These are phyloP conservation scores for Sporothrix brunneoviolacea DNA, from an alignment of 2,329 filamentous ascomycete genomes.

Conservation along the genomic window DNA sequence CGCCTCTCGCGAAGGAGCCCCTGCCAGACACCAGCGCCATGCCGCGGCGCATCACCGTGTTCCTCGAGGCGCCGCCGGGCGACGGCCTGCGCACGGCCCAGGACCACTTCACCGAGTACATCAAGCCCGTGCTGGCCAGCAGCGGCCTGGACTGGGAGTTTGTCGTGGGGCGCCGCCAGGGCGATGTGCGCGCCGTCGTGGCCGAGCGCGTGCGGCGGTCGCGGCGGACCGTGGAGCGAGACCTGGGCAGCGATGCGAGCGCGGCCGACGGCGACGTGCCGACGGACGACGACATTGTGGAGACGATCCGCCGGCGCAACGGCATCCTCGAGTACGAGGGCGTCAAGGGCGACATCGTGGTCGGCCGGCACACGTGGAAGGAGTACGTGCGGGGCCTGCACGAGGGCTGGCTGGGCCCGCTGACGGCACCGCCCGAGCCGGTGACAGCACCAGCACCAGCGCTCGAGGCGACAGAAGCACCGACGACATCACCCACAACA, in stretches of 20 bases:
- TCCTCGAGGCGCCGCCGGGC: slow-evolving; percentile 76
- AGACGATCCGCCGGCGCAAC: slow-evolving; percentile 56
- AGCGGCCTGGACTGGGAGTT: slow-evolving; percentile 95
- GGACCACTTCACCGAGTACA: slow-evolving; percentile 92
- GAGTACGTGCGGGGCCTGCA: slow-evolving; percentile 91
- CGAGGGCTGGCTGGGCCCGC: slow-evolving; percentile 90
- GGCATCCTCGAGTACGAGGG: slow-evolving; percentile 67
- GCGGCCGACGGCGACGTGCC: slow-evolving; percentile 33
- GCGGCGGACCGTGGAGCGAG: slow-evolving; percentile 51
- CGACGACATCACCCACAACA: too few species aligned
- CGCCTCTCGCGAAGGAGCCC: slow-evolving; percentile 73
- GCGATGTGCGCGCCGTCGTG: slow-evolving; percentile 81
- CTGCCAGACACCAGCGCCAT: slow-evolving; percentile 62
- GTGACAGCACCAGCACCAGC: slow-evolving; percentile 13
- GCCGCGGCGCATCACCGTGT: slow-evolving; percentile 78
- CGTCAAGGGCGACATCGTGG: slow-evolving; percentile 73
- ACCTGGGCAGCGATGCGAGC: slow-evolving; percentile 26
- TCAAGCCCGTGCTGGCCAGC: slow-evolving; percentile 85
- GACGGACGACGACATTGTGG: slow-evolving; percentile 54
- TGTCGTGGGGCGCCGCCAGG: slow-evolving; percentile 82
- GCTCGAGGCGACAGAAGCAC: neutral
- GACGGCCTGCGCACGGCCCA: slow-evolving; percentile 80
- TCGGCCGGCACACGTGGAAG: slow-evolving; percentile 93
- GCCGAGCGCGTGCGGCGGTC: slow-evolving; percentile 78
- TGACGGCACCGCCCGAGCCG: slow-evolving; percentile 52